These are phyloP conservation scores for Amanita fuliginea DNA, from an alignment of 768 basidiomycete species.

Conservation along the genomic window DNA sequence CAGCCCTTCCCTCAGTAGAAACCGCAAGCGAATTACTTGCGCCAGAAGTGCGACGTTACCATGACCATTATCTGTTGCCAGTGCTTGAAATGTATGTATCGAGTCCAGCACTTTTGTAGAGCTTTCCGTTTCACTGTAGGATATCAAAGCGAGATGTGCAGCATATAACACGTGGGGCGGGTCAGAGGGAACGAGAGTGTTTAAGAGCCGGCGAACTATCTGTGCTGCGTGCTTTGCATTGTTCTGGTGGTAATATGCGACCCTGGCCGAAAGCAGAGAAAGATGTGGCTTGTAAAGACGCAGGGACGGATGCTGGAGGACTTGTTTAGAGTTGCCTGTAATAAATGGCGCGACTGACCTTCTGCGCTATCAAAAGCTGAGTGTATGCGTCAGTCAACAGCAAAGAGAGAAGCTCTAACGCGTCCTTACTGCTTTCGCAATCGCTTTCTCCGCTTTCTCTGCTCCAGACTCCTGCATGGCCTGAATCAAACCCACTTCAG, in stretches of 20 bases:
- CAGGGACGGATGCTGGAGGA: conserved; percentile 50
- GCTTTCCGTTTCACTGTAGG: conserved; percentile 13
- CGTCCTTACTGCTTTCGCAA: conserved; percentile 56
- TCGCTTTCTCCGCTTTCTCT: conserved; percentile 50
- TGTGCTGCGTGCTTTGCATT: conserved; percentile 53
- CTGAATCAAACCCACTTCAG: conserved; percentile 55
- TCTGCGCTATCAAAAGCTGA: conserved; percentile 46
- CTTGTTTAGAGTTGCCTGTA: conserved; percentile 1
- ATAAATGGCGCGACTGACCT: conserved; percentile 26
- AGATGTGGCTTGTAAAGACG: conserved; percentile 49
- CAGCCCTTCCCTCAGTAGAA: conserved; percentile 40
- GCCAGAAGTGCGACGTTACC: conserved; percentile 35
- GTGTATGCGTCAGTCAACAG: conserved; percentile 1
- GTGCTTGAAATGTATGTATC: conserved; percentile 22
- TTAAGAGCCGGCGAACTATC: conserved; percentile 42
- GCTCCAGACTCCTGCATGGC: conserved; percentile 39
- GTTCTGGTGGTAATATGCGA: conserved; percentile 32
- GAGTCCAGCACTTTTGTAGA: conserved; percentile 18
- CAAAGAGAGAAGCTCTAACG: conserved; percentile 1
- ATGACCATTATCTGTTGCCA: conserved; percentile 21
- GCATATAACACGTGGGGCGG: conserved; percentile 43
- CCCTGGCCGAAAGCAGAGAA: conserved; percentile 48
- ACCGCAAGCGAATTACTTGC: conserved; percentile 44
- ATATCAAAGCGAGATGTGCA: conserved; percentile 45
- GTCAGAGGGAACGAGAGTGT: conserved; percentile 28